Evolutionary conservation across 2,329 filamentous ascomycete genomes (phyloP), one percentile per base, ranked within the genome.

Genomic region (Pseudogymnoascus sp.): DNA sequence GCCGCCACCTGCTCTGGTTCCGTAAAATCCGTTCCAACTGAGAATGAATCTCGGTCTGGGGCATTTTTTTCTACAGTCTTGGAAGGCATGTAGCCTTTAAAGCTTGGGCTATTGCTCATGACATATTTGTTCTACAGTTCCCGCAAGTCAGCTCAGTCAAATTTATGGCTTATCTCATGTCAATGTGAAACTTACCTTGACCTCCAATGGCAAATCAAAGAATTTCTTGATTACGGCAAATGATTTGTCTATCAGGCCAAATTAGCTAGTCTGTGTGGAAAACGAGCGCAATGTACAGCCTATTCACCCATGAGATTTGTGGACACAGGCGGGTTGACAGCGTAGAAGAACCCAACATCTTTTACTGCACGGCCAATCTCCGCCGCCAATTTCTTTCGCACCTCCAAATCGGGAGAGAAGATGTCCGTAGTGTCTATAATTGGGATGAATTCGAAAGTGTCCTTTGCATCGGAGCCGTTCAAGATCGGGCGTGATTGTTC

Each of bases 261-360:
- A 37, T 37, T 37, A 37, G 35, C 35, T 5, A 37, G 35, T 37
- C 35, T 37, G 13, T 37, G 35, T 37, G 35, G 35, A n/a, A 37
- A 37, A 37, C 11, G 35, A 37, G 35, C 35, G 6, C 35, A 13
- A 37, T 37, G 10, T 37, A 13, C 35, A 10, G 35, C 35, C 35
- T 37, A 37, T 37, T 37, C 35, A 37, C 35, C 35, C 35, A 37
- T 37, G 35, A 37, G 35, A 37, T 37, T 37, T n/a, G 11, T 37
- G 35, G 35, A 37, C 35, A 37, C 35, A 37, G 35, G 35, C 35
- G 35, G 35, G 35, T 37, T 37, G 35, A 37, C 35, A 37, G 35
- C 35, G 57, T 75, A 75, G 62, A 75, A 75, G 64, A 75, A 75
- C 1, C 73, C 74, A 0, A 71, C 73, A 8, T 66, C 70, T 26